A percentile compares a stretch with the other conserved stretches of the same genome.
phyloP scores from a whole-genome alignment of 352 stramenopile species.

The Phytophthora sp. region DNA sequence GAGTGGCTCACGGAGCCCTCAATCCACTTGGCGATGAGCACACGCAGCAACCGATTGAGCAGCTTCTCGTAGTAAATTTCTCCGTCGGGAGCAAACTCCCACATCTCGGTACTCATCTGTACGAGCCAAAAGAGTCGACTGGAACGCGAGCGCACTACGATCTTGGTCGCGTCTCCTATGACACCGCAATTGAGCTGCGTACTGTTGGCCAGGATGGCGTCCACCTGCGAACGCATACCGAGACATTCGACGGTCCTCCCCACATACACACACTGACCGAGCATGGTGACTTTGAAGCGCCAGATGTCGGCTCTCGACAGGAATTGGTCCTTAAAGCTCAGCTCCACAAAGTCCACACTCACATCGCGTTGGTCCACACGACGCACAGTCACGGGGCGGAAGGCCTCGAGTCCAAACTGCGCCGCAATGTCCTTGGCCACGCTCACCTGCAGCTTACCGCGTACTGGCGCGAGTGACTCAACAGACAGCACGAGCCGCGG shows the following conservation, averaged over 20 bases:
- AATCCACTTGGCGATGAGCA: conserved; percentile 87
- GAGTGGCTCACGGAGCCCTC: conserved; percentile 88
- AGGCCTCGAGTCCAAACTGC: conserved; percentile 76
- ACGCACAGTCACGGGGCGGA: conserved; percentile 60
- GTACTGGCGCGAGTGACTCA: conserved; percentile 61
- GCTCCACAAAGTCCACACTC: conserved; percentile 84
- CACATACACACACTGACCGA: conserved; percentile 79
- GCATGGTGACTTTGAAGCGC: conserved; percentile 85
- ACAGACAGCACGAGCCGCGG: conserved; percentile 73
- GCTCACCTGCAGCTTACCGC: conserved; percentile 80
- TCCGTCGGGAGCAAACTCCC: conserved; percentile 88
- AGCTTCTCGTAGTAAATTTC: conserved; percentile 94
- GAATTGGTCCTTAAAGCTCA: conserved; percentile 93
- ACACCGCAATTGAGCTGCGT: conserved; percentile 89
- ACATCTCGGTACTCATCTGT: conserved; percentile 96
- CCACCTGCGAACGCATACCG: conserved; percentile 90
- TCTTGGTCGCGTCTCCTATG: conserved; percentile 95
- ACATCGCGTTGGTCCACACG: conserved; percentile 65
- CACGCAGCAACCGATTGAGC: conserved; percentile 73
- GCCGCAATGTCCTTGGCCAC: conserved; percentile 76
- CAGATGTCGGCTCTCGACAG: conserved; percentile 91
- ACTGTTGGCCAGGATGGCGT: conserved; percentile 85
- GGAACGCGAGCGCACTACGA: conserved; percentile 95
- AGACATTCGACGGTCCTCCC: conserved; percentile 71
- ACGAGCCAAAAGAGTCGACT: conserved; percentile 98